Conservation (phyloP, 768 basidiomycete species). For the Rhizopogon roseolus region DNA sequence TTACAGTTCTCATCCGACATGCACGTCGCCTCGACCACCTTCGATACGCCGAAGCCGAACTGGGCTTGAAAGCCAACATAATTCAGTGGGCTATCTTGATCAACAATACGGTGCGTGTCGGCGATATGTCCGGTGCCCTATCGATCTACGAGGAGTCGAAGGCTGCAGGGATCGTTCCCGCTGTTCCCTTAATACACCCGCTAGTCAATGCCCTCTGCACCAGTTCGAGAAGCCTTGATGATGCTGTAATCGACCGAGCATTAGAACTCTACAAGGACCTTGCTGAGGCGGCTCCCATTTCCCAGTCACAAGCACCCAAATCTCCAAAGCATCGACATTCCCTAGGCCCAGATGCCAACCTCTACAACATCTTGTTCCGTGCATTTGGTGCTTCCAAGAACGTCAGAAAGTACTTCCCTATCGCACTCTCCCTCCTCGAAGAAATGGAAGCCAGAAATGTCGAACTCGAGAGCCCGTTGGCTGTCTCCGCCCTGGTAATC, state of each 20-base stretch:
- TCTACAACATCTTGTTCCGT: conserved; percentile 53
- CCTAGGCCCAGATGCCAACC: conserved; percentile 41
- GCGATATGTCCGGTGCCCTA: conserved; percentile 37
- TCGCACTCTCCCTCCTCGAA: conserved; percentile 47
- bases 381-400: conserved; percentile 42
- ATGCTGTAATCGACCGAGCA: conserved; percentile 47
- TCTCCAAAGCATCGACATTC: conserved; percentile 27
- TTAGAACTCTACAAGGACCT: conserved; percentile 50
- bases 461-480: conserved; percentile 37
- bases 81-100: conserved; percentile 55
- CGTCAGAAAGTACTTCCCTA: conserved; percentile 41
- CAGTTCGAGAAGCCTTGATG: conserved; percentile 29
- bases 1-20: conserved; percentile 39
- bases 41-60: conserved; percentile 32
- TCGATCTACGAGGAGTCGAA: conserved; percentile 45
- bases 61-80: conserved; percentile 35
- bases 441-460: conserved; percentile 61
- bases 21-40: conserved; percentile 40
- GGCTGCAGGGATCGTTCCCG: conserved; percentile 39
- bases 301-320: conserved; percentile 7
- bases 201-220: conserved; percentile 49
- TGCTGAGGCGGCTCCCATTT: conserved; percentile 24
- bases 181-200: conserved; percentile 48
- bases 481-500: conserved; percentile 49
- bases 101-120: conserved; percentile 38